Conservation (phyloP, 169 alveolate genomes). For the Plasmodium knowlesi region DNA sequence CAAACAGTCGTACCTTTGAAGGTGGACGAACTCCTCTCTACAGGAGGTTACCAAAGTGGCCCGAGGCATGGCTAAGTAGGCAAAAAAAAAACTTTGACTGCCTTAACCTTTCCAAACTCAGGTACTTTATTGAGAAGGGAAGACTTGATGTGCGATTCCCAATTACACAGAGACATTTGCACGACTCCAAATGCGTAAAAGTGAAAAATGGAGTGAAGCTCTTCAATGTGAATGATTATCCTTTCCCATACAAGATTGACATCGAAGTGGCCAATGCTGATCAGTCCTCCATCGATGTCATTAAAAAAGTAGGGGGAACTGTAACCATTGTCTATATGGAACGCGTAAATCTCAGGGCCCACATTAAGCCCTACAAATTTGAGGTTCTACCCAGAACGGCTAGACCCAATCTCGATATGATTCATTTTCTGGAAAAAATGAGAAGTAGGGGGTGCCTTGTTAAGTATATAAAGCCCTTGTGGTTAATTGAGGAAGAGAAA, state of each 20-base stretch:
- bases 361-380: conserved; percentile 88
- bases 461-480: conserved; percentile 90
- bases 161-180: conserved; percentile 91
- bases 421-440: conserved; percentile 89
- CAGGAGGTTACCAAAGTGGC: conserved; percentile 87
- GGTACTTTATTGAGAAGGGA: conserved; percentile 89
- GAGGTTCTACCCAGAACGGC: conserved; percentile 89
- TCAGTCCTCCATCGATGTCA: conserved; percentile 90
- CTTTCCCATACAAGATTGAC: conserved; percentile 91
- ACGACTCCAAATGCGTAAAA: conserved; percentile 88
- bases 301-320: conserved; percentile 89
- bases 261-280: conserved; percentile 91
- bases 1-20: conserved; percentile 86
- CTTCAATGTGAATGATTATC: conserved; percentile 90
- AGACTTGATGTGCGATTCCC: conserved; percentile 89
- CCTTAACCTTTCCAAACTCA: conserved; percentile 83
- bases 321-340: conserved; percentile 89
- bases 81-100: conserved; percentile 84
- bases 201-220: conserved; percentile 87
- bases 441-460: conserved; percentile 88
- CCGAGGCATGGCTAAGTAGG: conserved; percentile 87
- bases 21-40: conserved; percentile 88
- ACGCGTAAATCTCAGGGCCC: conserved; percentile 87
- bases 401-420: conserved; percentile 85
- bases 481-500: conserved; percentile 89